phyloP scores from a whole-genome alignment of 2,329 filamentous ascomycete species.

The Alternaria metachromatica region DNA sequence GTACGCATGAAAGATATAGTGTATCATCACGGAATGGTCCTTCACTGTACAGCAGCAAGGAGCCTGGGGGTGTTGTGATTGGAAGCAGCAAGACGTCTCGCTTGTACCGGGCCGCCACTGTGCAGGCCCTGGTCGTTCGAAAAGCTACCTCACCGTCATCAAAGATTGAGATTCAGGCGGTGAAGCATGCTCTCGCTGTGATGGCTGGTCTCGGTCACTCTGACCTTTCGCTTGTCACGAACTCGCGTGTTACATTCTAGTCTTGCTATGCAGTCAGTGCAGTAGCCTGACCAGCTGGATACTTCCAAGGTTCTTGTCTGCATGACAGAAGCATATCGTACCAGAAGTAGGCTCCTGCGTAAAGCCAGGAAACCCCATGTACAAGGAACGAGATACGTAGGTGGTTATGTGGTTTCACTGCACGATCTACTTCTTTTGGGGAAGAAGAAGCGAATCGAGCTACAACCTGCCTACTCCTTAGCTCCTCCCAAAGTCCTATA shows the following conservation, averaged over 20 bases:
- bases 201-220: not conserved
- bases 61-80: not conserved
- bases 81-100: not conserved
- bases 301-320: not conserved
- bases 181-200: not conserved
- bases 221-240: not conserved
- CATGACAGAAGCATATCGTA: not conserved
- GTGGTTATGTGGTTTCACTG: not conserved
- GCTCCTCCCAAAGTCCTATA: not conserved
- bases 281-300: not conserved
- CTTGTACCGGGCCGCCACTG: not conserved
- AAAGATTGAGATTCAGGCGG: not conserved
- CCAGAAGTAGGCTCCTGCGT: not conserved
- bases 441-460: not conserved
- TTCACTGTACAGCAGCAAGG: not conserved
- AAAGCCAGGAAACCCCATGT: not conserved
- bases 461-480: not conserved
- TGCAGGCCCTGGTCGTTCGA: not conserved
- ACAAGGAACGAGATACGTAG: not conserved
- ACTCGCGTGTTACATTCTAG: not conserved
- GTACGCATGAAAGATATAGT: not conserved
- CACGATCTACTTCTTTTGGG: not conserved
- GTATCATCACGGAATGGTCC: not conserved
- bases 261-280: not conserved
- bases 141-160: not conserved